phyloP scores from a whole-genome alignment of 305 asterid species.

The Fraxinus angustifolia region DNA sequence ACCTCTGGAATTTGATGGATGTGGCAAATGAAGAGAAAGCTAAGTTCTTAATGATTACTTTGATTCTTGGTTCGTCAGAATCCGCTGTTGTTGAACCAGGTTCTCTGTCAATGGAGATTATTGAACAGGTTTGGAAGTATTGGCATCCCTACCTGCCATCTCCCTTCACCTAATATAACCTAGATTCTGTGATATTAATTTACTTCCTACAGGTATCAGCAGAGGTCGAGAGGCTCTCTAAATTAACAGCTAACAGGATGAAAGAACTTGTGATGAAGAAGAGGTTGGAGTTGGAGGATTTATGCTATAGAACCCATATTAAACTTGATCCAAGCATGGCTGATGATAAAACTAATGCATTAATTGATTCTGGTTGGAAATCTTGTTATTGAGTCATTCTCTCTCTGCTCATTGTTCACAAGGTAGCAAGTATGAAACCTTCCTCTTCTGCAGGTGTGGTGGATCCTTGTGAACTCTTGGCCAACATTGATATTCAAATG shows the following conservation, averaged over 20 bases:
- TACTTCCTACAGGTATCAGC: constrained; percentile 46
- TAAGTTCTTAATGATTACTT: constrained; percentile 49
- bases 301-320: constrained; percentile 66
- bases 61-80: constrained; percentile 52
- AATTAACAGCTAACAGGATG: constrained; percentile 83
- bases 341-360: constrained; percentile 76
- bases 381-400: background rate
- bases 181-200: constrained; percentile 12
- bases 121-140: constrained; percentile 57
- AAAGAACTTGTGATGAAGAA: constrained; percentile 81
- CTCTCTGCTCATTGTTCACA: constrained; percentile 7
- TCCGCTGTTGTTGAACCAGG: constrained; percentile 63
- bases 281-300: constrained; percentile 78
- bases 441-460: constrained; percentile 65
- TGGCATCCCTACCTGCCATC: background rate
- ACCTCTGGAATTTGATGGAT: constrained; percentile 91
- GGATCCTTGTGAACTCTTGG: constrained; percentile 79
- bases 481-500: constrained; percentile 80
- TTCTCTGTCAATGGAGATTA: constrained; percentile 60
- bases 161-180: background rate
- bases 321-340: constrained; percentile 81
- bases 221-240: constrained; percentile 83
- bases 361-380: constrained; percentile 79
- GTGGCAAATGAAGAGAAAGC: constrained; percentile 56
- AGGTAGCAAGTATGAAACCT: constrained; percentile 17